Evolutionary conservation across 1,284 basidiomycete genomes (phyloP), one percentile per base, ranked within the genome.

Genomic region (Neotropicomus parvogracilis): DNA sequence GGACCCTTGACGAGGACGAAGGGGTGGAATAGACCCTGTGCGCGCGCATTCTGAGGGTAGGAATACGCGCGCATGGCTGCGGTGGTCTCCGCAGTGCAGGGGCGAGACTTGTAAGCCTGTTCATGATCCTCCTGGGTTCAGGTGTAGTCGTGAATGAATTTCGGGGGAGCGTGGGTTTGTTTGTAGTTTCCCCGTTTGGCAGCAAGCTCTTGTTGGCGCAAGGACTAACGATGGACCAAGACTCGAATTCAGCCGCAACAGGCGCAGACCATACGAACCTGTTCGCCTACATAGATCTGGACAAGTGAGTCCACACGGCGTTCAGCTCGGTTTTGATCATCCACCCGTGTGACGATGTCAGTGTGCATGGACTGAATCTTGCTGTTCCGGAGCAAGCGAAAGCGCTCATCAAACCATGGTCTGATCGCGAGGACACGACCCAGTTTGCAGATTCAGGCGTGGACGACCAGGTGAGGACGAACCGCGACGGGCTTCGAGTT

Each of bases 341-440:
- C 26, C 13, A 26, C 9, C 20, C 40, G 19, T 48, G 34, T 38
- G 26, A 43, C 40, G 28, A 41, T 16, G 55, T 54, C 74, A 89
- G 88, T 59, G 85, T 90, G 42, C 76, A 91, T 63, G 88, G 88
- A 27, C 69, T 91, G 57, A 90, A 90, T 60, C 68, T 91, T 45
- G 75, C 77, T 8, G 75, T 88, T 17, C 88, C 88, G 29, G 88
- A 91, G 64, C 75, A 83, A 55, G 88, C 87, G 1, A 81, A 79
- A 56, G 78, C 73, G 14, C 67, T 89, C 31, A 85, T 91, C 51
- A 90, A 91, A 64, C 79, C 83, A 2, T 91, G 89, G 87, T 77
- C 85, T 48, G 76, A 88, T 56, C 72, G 89, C 38, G 85, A 91
- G 21, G 81, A 84, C 48, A 82, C 77, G 3, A 67, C 65, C 2